Evolutionary conservation across 306 rosid genomes (phyloP).

Genomic region (Dalbergia oliveri): DNA sequence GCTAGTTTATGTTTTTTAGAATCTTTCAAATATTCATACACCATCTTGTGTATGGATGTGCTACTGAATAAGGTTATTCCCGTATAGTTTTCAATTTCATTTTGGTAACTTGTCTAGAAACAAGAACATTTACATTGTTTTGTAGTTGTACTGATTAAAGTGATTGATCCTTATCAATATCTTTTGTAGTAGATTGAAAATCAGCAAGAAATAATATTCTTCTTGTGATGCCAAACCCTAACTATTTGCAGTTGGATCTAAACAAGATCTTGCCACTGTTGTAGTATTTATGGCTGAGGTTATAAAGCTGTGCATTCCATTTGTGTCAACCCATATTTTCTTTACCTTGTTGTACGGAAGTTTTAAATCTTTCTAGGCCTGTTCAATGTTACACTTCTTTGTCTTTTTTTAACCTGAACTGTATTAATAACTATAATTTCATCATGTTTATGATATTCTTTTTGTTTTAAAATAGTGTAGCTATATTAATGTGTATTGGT

Average conservation of each 20-base stretch:
- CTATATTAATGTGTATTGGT: background rate
- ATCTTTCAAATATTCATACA: slow-evolving; percentile 4
- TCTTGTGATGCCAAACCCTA: background rate
- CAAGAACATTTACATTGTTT: slow-evolving; percentile 10
- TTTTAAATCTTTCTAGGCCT: background rate
- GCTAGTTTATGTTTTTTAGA: slow-evolving; percentile 29
- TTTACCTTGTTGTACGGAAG: background rate
- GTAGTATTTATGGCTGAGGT: background rate
- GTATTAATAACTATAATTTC: too few relatives aligned
- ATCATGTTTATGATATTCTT: background rate
- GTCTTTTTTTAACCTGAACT: background rate
- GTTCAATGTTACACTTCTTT: background rate
- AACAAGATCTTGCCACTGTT: background rate
- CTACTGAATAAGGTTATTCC: slow-evolving; percentile 13
- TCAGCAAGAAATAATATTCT: background rate
- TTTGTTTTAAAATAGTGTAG: too few relatives aligned
- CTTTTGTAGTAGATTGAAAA: slow-evolving; percentile 15
- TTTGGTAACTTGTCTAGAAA: slow-evolving; percentile 3
- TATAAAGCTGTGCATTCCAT: slow-evolving; percentile 24
- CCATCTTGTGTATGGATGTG: background rate
- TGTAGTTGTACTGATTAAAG: slow-evolving; percentile 26
- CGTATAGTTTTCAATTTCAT: slow-evolving; percentile 18
- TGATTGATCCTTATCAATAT: slow-evolving; percentile 1
- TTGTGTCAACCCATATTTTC: slow-evolving; percentile 18
- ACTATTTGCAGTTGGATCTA: slow-evolving; percentile 6